Evolutionary conservation across 768 basidiomycete genomes (phyloP).

Genomic region (Saitozyma podzolica): DNA sequence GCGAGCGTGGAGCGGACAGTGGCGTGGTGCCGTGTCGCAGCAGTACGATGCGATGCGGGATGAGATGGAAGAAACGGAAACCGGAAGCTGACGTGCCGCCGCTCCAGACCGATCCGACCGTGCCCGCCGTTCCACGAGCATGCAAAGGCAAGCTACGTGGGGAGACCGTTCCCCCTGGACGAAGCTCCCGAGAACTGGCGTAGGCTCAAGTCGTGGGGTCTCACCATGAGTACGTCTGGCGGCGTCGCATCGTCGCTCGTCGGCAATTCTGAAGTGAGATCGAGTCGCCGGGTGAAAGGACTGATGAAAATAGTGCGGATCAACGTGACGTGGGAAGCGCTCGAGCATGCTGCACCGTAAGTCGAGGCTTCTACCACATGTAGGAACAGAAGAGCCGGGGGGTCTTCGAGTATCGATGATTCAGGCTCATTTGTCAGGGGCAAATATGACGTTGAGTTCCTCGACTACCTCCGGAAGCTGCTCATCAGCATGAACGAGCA

Average conservation of each 20-base stretch:
- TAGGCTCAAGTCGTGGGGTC: conserved; percentile 78
- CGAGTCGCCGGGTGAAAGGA: too few species aligned
- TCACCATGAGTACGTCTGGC: conserved; percentile 70
- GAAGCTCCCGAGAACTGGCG: conserved; percentile 84
- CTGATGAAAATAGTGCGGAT: conserved; percentile 69
- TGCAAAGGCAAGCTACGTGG: conserved; percentile 62
- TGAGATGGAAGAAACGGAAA: background rate
- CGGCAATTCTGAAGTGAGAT: too few species aligned
- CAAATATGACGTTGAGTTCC: conserved; percentile 77
- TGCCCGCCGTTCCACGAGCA: conserved; percentile 18
- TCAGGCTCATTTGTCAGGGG: conserved; percentile 59
- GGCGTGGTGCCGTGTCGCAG: background rate
- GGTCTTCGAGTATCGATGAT: background rate
- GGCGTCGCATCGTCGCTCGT: background rate
- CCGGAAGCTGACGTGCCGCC: background rate
- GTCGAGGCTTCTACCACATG: conserved; percentile 49
- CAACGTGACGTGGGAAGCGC: conserved; percentile 93
- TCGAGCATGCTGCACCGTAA: conserved; percentile 90
- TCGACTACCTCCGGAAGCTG: conserved; percentile 72
- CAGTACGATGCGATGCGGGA: conserved; percentile 6
- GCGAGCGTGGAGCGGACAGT: background rate
- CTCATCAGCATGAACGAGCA: conserved; percentile 41
- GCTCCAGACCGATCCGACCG: conserved; percentile 12
- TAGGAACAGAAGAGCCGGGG: background rate
- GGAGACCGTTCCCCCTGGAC: conserved; percentile 83